Evolutionary conservation across 345 rosid genomes (phyloP), one percentile per base, ranked within the genome.

Genomic region (Chamaenerion angustifolium): DNA sequence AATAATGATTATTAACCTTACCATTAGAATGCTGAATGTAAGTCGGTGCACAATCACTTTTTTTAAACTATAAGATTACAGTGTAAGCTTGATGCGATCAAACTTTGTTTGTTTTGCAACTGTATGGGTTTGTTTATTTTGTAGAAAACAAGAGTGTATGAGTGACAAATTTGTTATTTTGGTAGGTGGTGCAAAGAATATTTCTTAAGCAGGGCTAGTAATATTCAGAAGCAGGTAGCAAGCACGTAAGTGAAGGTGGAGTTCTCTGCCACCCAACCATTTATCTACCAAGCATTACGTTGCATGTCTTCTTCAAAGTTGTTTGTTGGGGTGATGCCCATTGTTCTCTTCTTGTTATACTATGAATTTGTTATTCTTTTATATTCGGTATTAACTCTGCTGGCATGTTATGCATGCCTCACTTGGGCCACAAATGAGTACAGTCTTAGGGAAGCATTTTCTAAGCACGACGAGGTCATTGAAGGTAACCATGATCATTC

Each of bases 381-480:
- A 11, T 45, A 23, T 11, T 9, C 18, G 19, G 8, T 17, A 25
- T 49, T 7, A 56, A 1, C 16, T 4, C 54, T 52, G 47, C 53
- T 16, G 31, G 17, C 35, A 16, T 16, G 4, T 12, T 42, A 62
- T 65, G 64, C 75, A 92, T 95, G 96, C 52, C 73, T 88, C 56
- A 70, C 87, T 11, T 84, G 68, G 64, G 53, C 48, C 19, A 87
- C 82, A 12, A 87, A 92, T 71, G 82, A 92, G 19, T 50, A 62
- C 17, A 66, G 82, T 43, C 69, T 35, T n/a, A n/a, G n/a, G n/a
- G n/a, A n/a, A n/a, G n/a, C n/a, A n/a, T n/a, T n/a, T n/a, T n/a
- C n/a, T n/a, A 87, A 84, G 69, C 84, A 92, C 46, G 98, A 95
- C 57, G 76, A 82, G 55, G 95, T 92, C 2, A 12, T 66, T 19